A percentile compares a stretch with the other conserved stretches of the same genome.
Evolutionary conservation across 176 grass and related monocot genomes (phyloP).

Genomic region (Phyllostachys edulis): DNA sequence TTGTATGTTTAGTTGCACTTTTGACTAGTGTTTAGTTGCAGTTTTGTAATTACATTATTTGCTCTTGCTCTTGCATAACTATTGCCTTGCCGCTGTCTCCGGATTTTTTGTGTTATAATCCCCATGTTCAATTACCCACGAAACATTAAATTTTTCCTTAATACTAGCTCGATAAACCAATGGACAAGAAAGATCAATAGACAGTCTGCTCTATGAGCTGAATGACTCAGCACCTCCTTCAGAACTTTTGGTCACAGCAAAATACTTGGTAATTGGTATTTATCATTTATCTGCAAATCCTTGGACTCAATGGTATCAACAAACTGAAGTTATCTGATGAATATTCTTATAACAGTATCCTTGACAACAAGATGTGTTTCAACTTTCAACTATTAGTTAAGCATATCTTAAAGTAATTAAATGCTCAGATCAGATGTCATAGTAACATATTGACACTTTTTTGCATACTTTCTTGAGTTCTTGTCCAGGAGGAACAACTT

Average conservation of each 20-base stretch:
- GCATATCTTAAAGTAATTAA: background rate
- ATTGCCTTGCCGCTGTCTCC: background rate
- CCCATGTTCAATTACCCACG: background rate
- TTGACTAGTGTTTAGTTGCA: background rate
- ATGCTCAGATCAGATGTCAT: background rate
- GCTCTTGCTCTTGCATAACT: background rate
- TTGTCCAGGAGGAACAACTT: no score
- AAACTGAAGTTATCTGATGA: background rate
- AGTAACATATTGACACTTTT: background rate
- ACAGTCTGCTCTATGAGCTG: background rate
- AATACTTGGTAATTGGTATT: background rate
- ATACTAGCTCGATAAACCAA: background rate
- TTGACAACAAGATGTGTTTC: background rate
- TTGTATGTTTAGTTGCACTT: constrained; percentile 4
- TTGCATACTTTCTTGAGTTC: background rate
- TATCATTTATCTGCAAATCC: background rate
- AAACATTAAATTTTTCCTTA: background rate
- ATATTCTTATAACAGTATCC: background rate
- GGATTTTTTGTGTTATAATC: background rate
- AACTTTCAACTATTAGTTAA: background rate
- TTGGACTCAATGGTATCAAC: background rate
- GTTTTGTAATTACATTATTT: constrained; percentile 19
- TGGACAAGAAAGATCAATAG: background rate
- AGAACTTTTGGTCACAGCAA: background rate
- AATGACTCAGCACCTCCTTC: background rate